Evolutionary conservation across 176 grass and related monocot genomes (phyloP), one percentile per base, ranked within the genome.

Genomic region (Themeda triandra): DNA sequence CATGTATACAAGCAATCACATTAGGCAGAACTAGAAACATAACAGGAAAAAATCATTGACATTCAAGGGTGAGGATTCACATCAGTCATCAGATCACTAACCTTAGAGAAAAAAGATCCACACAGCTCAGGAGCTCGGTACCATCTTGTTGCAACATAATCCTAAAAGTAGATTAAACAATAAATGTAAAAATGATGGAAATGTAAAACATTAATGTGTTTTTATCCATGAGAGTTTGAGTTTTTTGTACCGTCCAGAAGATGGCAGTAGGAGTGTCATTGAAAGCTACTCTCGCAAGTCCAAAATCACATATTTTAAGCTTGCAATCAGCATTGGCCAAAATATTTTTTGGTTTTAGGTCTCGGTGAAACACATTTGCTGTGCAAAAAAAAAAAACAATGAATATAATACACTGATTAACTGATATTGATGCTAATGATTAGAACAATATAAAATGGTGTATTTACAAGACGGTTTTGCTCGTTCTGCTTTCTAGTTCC

Each of bases 301-400:
- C 92, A 83, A 94, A 94, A 75, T 94, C 92, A 76, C 92, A 94
- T 78, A 94, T 94, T 83, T 92, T 94, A 79, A 94, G 89, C 85
- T 94, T 94, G 54, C 92, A 94, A 81, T 94, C 88, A 53, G 92
- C 84, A 78, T 94, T 94, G 30, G 92, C 92, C 53, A 94, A 71
- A 46, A 94, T 94, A 68, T 94, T 94, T 78, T 94, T 94, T 5
- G 92, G 92, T 71, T 94, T 94, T 45, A 94, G 85, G 75, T 94
- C 92, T 32, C 92, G 71, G 56, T 94, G 92, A 69, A 90, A 94
- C 9, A 94, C 92, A 45, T 92, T 94, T 58, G 92, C 92, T 84
- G 83, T 49, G 46, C 15, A 15, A 23, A 54, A 54, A 54, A 54
- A 23, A 23, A 21, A 9, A 76, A 48, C 19, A 80, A 67, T 21